A percentile compares a stretch with the other conserved stretches of the same genome.
Evolutionary conservation across 108 stramenopile species (phyloP).

Genomic region (Poteriospumella lacustris): DNA sequence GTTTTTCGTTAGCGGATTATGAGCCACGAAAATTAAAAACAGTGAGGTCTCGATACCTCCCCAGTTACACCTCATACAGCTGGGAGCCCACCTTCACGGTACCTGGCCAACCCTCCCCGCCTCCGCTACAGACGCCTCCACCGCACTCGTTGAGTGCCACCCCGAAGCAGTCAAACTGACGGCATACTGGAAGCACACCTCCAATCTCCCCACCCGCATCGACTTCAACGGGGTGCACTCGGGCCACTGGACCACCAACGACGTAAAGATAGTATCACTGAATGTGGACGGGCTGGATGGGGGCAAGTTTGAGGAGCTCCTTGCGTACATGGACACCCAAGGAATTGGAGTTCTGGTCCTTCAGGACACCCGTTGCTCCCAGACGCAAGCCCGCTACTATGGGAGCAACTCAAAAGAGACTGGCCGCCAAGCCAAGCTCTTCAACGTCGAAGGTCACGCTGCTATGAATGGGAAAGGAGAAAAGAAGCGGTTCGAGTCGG

Average conservation of each 20-base stretch:
- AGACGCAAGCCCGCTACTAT: not conserved
- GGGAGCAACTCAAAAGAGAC: not conserved
- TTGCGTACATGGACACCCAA: not conserved
- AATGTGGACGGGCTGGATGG: not conserved
- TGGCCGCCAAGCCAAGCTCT: not conserved
- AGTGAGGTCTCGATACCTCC: no score
- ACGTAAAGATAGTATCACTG: not conserved
- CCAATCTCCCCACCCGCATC: not conserved
- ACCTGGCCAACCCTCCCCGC: not conserved
- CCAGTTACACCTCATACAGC: not conserved
- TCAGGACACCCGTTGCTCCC: not conserved
- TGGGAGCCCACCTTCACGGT: not conserved
- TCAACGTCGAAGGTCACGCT: not conserved
- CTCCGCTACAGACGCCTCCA: not conserved
- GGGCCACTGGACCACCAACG: not conserved
- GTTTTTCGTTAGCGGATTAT: no score
- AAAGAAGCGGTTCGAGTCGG: not conserved
- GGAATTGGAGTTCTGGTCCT: not conserved
- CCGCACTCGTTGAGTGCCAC: not conserved
- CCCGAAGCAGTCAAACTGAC: not conserved
- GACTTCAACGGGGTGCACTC: not conserved
- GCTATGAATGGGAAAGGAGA: not conserved
- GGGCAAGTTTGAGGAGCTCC: not conserved
- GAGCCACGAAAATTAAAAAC: no score
- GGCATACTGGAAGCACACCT: not conserved